phyloP scores from a whole-genome alignment of 176 grass and related monocot genomes.

The Eragrostis curvula region DNA sequence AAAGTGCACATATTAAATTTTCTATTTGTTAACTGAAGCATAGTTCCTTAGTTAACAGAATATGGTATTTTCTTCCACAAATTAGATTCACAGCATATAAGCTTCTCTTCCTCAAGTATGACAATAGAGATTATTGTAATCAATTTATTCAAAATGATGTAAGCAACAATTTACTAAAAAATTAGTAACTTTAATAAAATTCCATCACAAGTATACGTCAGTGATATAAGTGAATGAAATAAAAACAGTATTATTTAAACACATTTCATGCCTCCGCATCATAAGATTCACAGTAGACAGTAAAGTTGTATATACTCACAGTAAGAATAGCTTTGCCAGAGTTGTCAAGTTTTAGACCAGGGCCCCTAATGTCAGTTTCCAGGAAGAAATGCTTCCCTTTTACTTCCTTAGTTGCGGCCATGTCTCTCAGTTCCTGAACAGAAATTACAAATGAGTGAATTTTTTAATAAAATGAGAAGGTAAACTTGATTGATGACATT shows the following conservation, averaged over 20 bases:
- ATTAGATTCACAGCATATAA: not conserved
- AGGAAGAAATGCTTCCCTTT: conserved; percentile 98
- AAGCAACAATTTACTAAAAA: conserved; percentile 9
- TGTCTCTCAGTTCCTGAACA: conserved; percentile 84
- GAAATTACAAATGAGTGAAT: conserved; percentile 13
- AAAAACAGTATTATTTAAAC: not conserved
- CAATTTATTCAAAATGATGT: conserved; percentile 9
- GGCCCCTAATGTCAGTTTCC: conserved; percentile 90
- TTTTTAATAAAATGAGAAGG: conserved; percentile 14
- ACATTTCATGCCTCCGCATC: not conserved
- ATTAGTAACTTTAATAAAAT: conserved; percentile 25
- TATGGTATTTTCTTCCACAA: conserved; percentile 1
- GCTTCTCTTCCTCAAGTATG: conserved; percentile 2
- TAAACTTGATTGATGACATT: conserved; percentile 30
- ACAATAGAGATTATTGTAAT: not conserved
- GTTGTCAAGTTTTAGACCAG: conserved; percentile 90
- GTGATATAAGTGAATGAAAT: conserved; percentile 15
- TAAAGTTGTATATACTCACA: conserved; percentile 57
- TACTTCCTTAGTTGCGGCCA: conserved; percentile 53
- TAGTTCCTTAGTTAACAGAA: not conserved
- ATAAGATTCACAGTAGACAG: not conserved
- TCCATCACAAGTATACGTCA: conserved; percentile 1
- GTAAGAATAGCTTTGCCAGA: conserved; percentile 94
- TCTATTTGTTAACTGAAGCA: conserved; percentile 7
- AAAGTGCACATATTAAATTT: not conserved